Evolutionary conservation across 805 yeast genomes (phyloP).

Genomic region (Myxozyma geophila): DNA sequence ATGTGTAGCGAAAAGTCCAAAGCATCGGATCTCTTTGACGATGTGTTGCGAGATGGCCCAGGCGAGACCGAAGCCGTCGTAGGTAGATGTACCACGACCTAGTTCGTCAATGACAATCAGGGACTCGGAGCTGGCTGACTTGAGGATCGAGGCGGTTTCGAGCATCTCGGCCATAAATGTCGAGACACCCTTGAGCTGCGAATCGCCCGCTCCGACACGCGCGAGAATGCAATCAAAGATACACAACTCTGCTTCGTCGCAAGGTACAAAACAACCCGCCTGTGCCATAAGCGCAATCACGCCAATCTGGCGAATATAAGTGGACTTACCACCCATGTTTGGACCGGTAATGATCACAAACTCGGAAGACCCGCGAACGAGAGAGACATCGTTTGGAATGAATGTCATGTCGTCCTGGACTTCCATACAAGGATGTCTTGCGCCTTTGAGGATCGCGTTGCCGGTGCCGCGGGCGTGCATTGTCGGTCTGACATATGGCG

Average conservation of each 20-base stretch:
- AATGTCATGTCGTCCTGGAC: constrained; percentile 89
- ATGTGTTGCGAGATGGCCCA: constrained; percentile 94
- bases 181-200: constrained; percentile 94
- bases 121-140: constrained; percentile 76
- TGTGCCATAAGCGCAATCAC: constrained; percentile 86
- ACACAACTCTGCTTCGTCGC: constrained; percentile 73
- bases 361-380: constrained; percentile 61
- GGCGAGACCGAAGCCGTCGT: constrained; percentile 97
- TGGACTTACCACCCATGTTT: constrained; percentile 97
- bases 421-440: constrained; percentile 95
- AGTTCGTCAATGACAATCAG: constrained; percentile 90
- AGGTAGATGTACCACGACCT: constrained; percentile 88
- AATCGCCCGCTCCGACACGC: constrained; percentile 98
- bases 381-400: constrained; percentile 84
- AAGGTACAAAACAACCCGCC: constrained; percentile 88
- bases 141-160: constrained; percentile 86
- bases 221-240: constrained; percentile 91
- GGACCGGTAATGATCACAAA: constrained; percentile 93
- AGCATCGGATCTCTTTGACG: constrained; percentile 69
- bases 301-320: constrained; percentile 88
- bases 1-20: constrained; percentile 93
- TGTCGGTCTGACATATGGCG: constrained; percentile 75
- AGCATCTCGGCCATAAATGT: constrained; percentile 97
- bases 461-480: constrained; percentile 57
- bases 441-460: constrained; percentile 61